Evolutionary conservation across 108 stramenopile species (phyloP), one percentile per base, ranked within the genome.

Genomic region (Fistulifera solaris): DNA sequence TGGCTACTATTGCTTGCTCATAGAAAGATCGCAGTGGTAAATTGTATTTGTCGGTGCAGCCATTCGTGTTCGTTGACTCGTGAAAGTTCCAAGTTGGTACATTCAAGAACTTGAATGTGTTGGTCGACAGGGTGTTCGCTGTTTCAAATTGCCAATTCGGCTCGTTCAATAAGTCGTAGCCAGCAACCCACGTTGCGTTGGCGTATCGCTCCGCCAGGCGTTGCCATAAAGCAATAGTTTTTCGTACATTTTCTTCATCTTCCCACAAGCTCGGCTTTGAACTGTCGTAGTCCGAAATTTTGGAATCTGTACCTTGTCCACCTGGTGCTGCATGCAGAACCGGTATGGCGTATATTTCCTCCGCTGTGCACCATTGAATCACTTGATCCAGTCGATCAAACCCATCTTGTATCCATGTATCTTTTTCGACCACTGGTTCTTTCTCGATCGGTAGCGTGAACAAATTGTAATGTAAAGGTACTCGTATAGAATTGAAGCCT

Each of bases 381-480:
- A 45, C 21, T 22, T 21, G 3, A 11, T 45, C 44, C 7, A 45
- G 21, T 45, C 17, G 44, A 45, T 45, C 44, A 45, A 45, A 45
- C 11, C 44, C 44, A 5, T 45, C 44, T 21, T 18, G 21, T 5
- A 45, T 21, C 44, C 44, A 45, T 2, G 44, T 45, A 45, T 45
- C 44, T 18, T 18, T 22, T 11, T 11, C 44, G 11, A 22, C 5
- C 44, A 45, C 44, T 18, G 44, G 44, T 22, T 45, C 44, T 45
- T 45, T 22, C 14, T 45, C 44, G 11, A 45, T 45, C 5, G 44
- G 44, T 11, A 45, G 21, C 19, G 44, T 45, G 21, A 45, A 45
- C 44, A 45, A 45, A 22, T 45, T 45, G 10, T 45, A 45, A 45
- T 45, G 44, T 11, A 45, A 5, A 22, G 44, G 44, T 45, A 45